Base-by-base conservation (phyloP, 176 grass and related monocot species). In the Rhynchospora pubera region DNA sequence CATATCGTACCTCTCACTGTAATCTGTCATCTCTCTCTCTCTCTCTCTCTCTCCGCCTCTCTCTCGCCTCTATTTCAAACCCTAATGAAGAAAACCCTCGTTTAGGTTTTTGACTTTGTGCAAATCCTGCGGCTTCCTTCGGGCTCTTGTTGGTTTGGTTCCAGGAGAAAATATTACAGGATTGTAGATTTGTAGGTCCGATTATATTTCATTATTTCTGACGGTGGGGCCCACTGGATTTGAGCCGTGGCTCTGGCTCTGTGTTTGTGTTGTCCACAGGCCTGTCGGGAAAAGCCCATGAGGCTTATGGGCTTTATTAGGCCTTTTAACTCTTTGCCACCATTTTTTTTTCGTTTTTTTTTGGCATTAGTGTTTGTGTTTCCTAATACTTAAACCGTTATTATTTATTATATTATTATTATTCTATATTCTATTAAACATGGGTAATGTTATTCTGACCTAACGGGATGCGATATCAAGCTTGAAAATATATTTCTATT, bases 1-100 rank as follows among this genome's bases (percentile, higher is more conserved):
- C 42, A 87, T 84, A 47, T 84, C 86, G 84, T 91, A 93, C 65
- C 89, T 84, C 72, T 91, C 89, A 46, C 89, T 87, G 82, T 89
- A 86, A 7, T 91, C 92, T 65, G 92, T 70, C 95, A 97, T 97
- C 46, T 15, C 78, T 18, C 18, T 48, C 26, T 43, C n/a, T n/a
- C n/a, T n/a, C n/a, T n/a, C n/a, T n/a, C n/a, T n/a, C n/a, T n/a
- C n/a, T n/a, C n/a, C n/a, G n/a, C n/a, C n/a, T n/a, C n/a, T n/a
- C 32, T 43, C 28, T 9, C 22, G 21, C 5, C 9, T 18, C 7
- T 30, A 2, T 44, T 26, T 13, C 19, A 9, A 4, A 18, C 3
- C 15, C 5, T 0, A 26, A 51, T 43, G 6, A 12, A 48, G 62
- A 46, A 67, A 82, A 82, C 79, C 61, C 79, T 82, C 11, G 79